A percentile compares a stretch with the other conserved stretches of the same genome.
Conservation (phyloP, 2,329 filamentous ascomycete species). For the Alternaria brassicae region DNA sequence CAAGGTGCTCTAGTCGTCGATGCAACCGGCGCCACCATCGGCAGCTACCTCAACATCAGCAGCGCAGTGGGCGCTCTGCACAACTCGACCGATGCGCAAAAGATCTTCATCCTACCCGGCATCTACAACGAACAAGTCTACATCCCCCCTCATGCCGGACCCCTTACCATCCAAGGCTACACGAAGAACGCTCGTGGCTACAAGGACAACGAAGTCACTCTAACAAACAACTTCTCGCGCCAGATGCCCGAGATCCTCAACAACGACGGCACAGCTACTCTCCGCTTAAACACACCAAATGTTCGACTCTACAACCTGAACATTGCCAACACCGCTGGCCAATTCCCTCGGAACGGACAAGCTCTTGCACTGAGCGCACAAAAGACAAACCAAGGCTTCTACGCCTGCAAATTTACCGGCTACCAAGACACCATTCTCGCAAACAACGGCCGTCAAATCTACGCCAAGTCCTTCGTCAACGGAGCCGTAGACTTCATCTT, state of each 20-base stretch:
- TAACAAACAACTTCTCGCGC: constrained; percentile 52
- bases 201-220: constrained; percentile 62
- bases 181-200: constrained; percentile 61
- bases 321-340: constrained; percentile 54
- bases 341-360: constrained; percentile 33
- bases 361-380: constrained; percentile 61
- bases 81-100: constrained; percentile 20
- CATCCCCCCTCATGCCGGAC: constrained; percentile 54
- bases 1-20: constrained; percentile 29
- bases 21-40: constrained; percentile 17
- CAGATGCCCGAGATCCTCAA: constrained; percentile 30
- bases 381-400: constrained; percentile 60
- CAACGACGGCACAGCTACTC: constrained; percentile 61
- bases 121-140: constrained; percentile 66
- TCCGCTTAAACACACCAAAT: constrained; percentile 54
- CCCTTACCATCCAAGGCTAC: constrained; percentile 64
- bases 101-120: constrained; percentile 65
- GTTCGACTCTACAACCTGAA: constrained; percentile 68
- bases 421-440: constrained; percentile 60
- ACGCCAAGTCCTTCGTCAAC: constrained; percentile 62
- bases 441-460: constrained; percentile 59
- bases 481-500: constrained; percentile 67
- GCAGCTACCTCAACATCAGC: constrained; percentile 26
- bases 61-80: constrained; percentile 21
- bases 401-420: constrained; percentile 60